A percentile compares a stretch with the other conserved stretches of the same genome.
phyloP scores from a whole-genome alignment of 441 rosid species.

The Daphne laureola region DNA sequence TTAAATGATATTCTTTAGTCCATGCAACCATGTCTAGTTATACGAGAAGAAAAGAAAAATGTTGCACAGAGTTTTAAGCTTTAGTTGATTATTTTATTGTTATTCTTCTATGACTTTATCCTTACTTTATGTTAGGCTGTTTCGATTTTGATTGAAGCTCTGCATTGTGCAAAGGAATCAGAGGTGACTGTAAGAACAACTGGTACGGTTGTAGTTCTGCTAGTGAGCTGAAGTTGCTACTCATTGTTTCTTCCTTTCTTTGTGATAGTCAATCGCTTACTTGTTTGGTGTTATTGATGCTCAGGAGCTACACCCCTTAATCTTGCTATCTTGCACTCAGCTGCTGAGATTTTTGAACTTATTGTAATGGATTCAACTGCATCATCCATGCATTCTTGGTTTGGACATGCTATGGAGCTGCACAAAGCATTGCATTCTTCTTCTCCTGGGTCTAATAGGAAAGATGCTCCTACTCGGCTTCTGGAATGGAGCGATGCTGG shows the following conservation, averaged over 20 bases:
- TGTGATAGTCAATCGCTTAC: slow-evolving; percentile 19
- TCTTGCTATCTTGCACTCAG: slow-evolving; percentile 94
- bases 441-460: slow-evolving; percentile 88
- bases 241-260: slow-evolving; percentile 14
- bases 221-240: slow-evolving; percentile 11
- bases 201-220: slow-evolving; percentile 33
- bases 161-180: slow-evolving; percentile 70
- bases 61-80: too few species aligned
- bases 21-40: too few species aligned
- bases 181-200: slow-evolving; percentile 57
- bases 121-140: slow-evolving; percentile 43
- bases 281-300: slow-evolving; percentile 24
- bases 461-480: slow-evolving; percentile 88
- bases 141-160: slow-evolving; percentile 74
- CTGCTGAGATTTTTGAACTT: slow-evolving; percentile 94
- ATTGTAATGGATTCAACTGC: slow-evolving; percentile 86
- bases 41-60: too few species aligned
- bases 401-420: slow-evolving; percentile 79
- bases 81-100: too few species aligned
- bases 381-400: slow-evolving; percentile 80
- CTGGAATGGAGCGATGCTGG: slow-evolving; percentile 97
- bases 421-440: slow-evolving; percentile 86
- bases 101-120: not conserved
- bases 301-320: slow-evolving; percentile 87
- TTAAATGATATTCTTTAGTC: too few species aligned